Conservation (phyloP, 2,329 filamentous ascomycete species). For the Xylariaceae sp. region DNA sequence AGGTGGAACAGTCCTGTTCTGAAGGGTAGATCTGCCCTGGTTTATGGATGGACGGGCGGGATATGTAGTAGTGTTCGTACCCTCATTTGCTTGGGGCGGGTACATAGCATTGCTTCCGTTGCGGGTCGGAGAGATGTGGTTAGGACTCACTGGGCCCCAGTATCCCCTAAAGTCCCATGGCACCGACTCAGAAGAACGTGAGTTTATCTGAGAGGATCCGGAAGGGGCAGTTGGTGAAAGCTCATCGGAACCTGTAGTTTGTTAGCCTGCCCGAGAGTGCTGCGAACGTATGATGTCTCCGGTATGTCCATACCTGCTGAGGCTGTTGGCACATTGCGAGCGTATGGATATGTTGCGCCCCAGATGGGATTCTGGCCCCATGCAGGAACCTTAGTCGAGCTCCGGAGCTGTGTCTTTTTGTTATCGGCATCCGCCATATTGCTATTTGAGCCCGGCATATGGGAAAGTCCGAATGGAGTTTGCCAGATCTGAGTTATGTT, state of each 20-base stretch:
- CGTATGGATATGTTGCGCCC: constrained; percentile 45
- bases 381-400: constrained; percentile 35
- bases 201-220: constrained; percentile 63
- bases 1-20: constrained; percentile 33
- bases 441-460: constrained; percentile 31
- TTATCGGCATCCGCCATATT: constrained; percentile 17
- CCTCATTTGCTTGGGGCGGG: constrained; percentile 37
- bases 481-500: constrained; percentile 21
- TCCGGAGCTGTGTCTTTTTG: constrained; percentile 34
- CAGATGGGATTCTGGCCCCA: constrained; percentile 44
- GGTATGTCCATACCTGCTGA: constrained; percentile 42
- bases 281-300: not conserved
- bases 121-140: constrained; percentile 52
- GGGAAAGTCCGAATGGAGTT: constrained; percentile 35
- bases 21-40: constrained; percentile 32
- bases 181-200: constrained; percentile 59
- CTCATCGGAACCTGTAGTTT: constrained; percentile 34
- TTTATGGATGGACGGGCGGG: constrained; percentile 42
- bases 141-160: constrained; percentile 49
- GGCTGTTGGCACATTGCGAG: constrained; percentile 37
- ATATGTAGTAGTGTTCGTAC: constrained; percentile 42
- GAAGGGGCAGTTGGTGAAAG: constrained; percentile 49
- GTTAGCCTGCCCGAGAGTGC: constrained; percentile 17
- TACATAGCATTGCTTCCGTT: constrained; percentile 47
- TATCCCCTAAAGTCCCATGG: constrained; percentile 49